Base-by-base conservation (phyloP, 768 basidiomycete species). In the Megacollybia marginata region DNA sequence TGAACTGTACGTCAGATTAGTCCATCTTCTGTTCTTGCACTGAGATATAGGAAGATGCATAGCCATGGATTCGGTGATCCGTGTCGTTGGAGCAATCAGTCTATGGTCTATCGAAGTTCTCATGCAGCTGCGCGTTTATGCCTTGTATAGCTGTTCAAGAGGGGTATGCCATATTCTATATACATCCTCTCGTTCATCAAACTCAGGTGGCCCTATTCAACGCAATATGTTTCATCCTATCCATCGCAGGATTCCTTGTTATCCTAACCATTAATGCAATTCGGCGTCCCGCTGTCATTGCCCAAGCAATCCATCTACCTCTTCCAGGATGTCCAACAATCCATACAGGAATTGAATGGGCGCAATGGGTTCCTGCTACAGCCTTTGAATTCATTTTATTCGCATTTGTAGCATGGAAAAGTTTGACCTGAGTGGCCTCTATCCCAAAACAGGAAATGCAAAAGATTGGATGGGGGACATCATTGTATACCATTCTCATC, bases 331-430 rank as follows among this genome's bases (percentile, higher is more conserved):
- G n/a, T n/a, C n/a, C n/a, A n/a, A n/a, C n/a, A n/a, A n/a, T n/a
- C n/a, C n/a, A n/a, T n/a, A n/a, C n/a, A n/a, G n/a, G n/a, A n/a
- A n/a, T n/a, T n/a, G n/a, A n/a, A n/a, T n/a, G n/a, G n/a, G n/a
- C n/a, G n/a, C n/a, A 65, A 50, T 75, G 72, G 73, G 63, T 75
- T 12, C 70, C 73, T 9, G 70, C 71, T 70, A 70, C 68, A 9
- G 54, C 59, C 0, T 76, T 65, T 44, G 75, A 76, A 52, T 63
- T 66, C 4, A 62, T 73, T 36, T 58, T 75, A 2, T 74, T 74
- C 51, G 54, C 56, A 6, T 73, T 68, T 55, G 72, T 67, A 8
- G 48, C 72, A 5, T 69, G 62, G 52, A 72, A 70, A 51, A 65
- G 64, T 1, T 13, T 46, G n/a, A 44, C 44, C 33, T 48, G 44